Conservation (phyloP, 768 basidiomycete species). For the Amanita thiersii region DNA sequence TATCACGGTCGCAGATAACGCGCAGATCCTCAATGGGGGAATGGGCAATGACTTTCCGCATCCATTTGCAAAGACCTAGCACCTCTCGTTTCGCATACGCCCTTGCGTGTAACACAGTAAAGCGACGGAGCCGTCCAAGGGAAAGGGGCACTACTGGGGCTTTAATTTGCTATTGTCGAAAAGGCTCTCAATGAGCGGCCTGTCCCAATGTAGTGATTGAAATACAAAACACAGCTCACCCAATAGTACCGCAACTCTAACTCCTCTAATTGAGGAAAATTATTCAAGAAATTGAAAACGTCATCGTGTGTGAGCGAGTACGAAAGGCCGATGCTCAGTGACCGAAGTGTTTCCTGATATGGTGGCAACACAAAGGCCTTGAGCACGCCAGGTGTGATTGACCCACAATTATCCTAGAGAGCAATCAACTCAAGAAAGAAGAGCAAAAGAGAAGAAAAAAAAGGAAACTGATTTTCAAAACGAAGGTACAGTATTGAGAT, state of each 20-base stretch:
- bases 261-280: slow-evolving; percentile 28
- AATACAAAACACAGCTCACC: slow-evolving; percentile 22
- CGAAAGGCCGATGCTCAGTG: slow-evolving; percentile 44
- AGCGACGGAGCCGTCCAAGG: slow-evolving; percentile 15
- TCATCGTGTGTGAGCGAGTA: slow-evolving; percentile 51
- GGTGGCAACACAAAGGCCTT: slow-evolving; percentile 30
- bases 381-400: slow-evolving; percentile 54
- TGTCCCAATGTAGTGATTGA: neutral
- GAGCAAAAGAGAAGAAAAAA: neutral
- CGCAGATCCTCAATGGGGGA: slow-evolving; percentile 26
- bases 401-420: slow-evolving; percentile 50
- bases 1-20: slow-evolving; percentile 20
- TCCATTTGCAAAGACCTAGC: slow-evolving; percentile 30
- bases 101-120: slow-evolving; percentile 17
- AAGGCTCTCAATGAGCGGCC: slow-evolving; percentile 2
- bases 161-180: slow-evolving; percentile 32
- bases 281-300: slow-evolving; percentile 36
- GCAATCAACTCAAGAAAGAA: neutral
- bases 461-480: no score
- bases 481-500: no score
- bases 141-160: slow-evolving; percentile 15
- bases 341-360: slow-evolving; percentile 21
- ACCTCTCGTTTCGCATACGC: slow-evolving; percentile 16
- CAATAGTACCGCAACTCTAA: slow-evolving; percentile 44
- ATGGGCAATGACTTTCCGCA: slow-evolving; percentile 24